A percentile compares a stretch with the other conserved stretches of the same genome.
Evolutionary conservation across 169 alveolate species (phyloP).

Genomic region (Plasmodium inui): DNA sequence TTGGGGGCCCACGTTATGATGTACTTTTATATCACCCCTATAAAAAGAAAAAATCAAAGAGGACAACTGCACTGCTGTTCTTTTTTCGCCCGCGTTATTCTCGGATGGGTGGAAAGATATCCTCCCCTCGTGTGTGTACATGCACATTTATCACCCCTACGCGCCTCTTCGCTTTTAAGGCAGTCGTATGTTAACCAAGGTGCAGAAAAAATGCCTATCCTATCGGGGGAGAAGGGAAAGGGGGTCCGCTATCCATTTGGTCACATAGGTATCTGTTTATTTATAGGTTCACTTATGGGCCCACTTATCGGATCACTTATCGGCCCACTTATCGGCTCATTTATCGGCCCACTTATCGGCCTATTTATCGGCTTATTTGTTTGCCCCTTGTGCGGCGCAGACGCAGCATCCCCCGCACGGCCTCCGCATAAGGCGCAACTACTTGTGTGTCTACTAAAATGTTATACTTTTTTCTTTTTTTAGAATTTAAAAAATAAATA

Average conservation of each 20-base stretch:
- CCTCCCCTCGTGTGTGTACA: not conserved
- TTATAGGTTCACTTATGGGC: too few species aligned
- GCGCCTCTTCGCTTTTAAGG: not conserved
- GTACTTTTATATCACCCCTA: not conserved
- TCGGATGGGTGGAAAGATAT: not conserved
- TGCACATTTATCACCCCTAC: not conserved
- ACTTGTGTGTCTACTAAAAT: slow-evolving; percentile 6
- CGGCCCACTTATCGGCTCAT: not conserved
- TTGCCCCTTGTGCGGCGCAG: not conserved
- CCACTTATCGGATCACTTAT: too few species aligned
- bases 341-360: not conserved
- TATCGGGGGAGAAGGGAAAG: not conserved
- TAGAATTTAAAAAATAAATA: slow-evolving; percentile 34
- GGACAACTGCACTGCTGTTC: not conserved
- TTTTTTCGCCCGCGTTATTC: not conserved
- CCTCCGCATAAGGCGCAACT: not conserved
- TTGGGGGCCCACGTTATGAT: not conserved
- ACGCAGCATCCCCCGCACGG: not conserved
- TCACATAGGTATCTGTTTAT: not conserved
- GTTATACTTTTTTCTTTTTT: not conserved
- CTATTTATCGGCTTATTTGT: not conserved
- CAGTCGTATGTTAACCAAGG: not conserved
- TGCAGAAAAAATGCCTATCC: not conserved
- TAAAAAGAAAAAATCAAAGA: not conserved
- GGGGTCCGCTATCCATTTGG: not conserved